Base-by-base conservation (phyloP, 257 asterid species). In the Catharanthus roseus region DNA sequence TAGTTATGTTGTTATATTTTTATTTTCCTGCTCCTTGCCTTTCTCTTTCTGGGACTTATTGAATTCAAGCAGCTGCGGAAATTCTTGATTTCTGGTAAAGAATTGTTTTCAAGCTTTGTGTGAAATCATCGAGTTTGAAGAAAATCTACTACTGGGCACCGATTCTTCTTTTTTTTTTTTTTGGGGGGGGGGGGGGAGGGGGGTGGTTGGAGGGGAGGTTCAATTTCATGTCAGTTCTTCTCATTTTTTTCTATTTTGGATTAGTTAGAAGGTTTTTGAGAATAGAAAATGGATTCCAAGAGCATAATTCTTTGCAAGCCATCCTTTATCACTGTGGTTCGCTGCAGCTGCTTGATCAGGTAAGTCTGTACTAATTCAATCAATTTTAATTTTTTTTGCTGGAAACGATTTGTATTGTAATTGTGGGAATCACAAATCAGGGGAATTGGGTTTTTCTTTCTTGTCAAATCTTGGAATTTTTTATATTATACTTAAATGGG, bases 291-390 rank as follows among this genome's bases (percentile, higher is more conserved):
- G 86, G 69, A 0, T 77, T 26, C 21, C 82, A 75, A 29, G 79
- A 68, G 42, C 77, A 75, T 34, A 80, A 81, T 36, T 50, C 86
- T 45, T 76, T 93, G 74, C 86, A 71, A 63, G 74, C 97, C 45
- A 91, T 93, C 62, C 36, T 90, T 75, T 93, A 93, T 84, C 81
- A 76, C 50, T 90, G 89, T 65, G 96, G 97, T 50, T 91, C 88
- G 28, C 96, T 93, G 69, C 85, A 80, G 71, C 83, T 93, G 69
- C 96, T 93, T 54, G 98, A 93, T 80, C 98, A 93, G 88, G 98
- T 89, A 31, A 61, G 21, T 49, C n/a, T n/a, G n/a, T n/a, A n/a
- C n/a, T n/a, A n/a, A n/a, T n/a, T n/a, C n/a, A n/a, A n/a, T n/a
- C n/a, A 13, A 12, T 45, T 45, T 19, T 11, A 49, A 1, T 15